Base-by-base conservation (phyloP, 164 flowering plant genomes). In the Vitis cinerea region DNA sequence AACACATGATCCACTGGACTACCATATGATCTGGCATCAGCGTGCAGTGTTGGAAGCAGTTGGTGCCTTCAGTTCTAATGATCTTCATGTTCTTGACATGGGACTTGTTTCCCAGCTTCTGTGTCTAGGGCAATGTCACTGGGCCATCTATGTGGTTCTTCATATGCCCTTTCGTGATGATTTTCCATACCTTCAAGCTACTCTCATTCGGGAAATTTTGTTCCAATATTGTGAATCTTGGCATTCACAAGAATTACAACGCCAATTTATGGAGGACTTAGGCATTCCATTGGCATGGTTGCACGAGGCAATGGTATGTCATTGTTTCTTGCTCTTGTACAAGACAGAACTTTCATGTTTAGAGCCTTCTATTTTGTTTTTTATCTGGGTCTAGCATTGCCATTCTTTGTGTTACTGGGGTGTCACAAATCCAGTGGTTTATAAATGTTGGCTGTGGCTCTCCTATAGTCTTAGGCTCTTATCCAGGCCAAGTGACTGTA, bases 21-120 rank as follows among this genome's bases (percentile, higher is more conserved):
- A 93, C 77, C 99, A 96, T 82, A 96, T 96, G 97, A 91, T 96
- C 68, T 96, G 99, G 99, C 99, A 96, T 81, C 99, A 96, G 65
- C 91, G 97, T 69, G 86, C 83, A n/a, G 73, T 90, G 61, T 73
- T 96, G 81, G 97, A 93, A 82, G 93, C 99, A 56, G 75, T 89
- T 59, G 99, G 99, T 44, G 88, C 86, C 78, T 83, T 87, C 74
- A 85, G 80, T 77, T 89, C 90, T 10, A 83, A 83, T 69, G 95
- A 92, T 84, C 97, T 93, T 75, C 88, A 91, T 70, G 81, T 84
- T 60, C 97, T 96, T 71, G 99, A 96, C 81, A 90, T 96, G 94
- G 91, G 93, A 65, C 75, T 87, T 74, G 87, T 93, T 70, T 88
- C 97, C 59, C 99, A 96, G 79, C 82, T 96, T 56, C 80, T 96